These are phyloP conservation scores for Lachancea thermotolerans DNA, from an alignment of 805 yeast species.

Conservation along the genomic window DNA sequence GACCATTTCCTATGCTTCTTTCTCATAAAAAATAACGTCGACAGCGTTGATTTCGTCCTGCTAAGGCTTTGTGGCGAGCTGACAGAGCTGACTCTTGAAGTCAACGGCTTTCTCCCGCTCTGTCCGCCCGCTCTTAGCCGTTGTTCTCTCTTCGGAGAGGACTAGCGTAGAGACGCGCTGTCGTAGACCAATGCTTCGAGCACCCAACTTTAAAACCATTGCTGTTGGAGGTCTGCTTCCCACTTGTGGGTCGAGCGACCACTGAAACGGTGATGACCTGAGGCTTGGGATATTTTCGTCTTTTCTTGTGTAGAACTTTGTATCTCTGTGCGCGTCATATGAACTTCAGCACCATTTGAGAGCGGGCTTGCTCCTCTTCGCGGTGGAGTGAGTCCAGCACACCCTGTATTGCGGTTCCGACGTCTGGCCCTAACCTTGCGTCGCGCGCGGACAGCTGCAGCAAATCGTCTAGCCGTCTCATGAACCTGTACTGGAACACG, in stretches of 20 bases:
- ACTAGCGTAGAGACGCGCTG: conserved; percentile 3
- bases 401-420: conserved; percentile 3
- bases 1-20: neutral
- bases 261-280: conserved; percentile 98
- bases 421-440: conserved; percentile 9
- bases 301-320: neutral
- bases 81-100: conserved; percentile 1
- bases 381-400: conserved; percentile 16
- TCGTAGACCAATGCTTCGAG: conserved; percentile 6
- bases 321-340: conserved; percentile 8
- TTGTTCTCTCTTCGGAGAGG: neutral
- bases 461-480: conserved; percentile 22
- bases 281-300: conserved; percentile 58
- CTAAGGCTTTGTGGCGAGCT: neutral
- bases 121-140: neutral
- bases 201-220: conserved; percentile 92
- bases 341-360: conserved; percentile 25
- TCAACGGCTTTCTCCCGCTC: neutral
- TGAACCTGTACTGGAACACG: conserved; percentile 23
- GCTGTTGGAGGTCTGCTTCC: conserved; percentile 87
- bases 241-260: conserved; percentile 53
- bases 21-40: neutral
- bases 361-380: conserved; percentile 23
- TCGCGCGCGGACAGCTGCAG: conserved; percentile 19
- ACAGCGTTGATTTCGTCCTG: conserved; percentile 3